Conservation (phyloP, 306 rosid species). For the Quercus gilva region DNA sequence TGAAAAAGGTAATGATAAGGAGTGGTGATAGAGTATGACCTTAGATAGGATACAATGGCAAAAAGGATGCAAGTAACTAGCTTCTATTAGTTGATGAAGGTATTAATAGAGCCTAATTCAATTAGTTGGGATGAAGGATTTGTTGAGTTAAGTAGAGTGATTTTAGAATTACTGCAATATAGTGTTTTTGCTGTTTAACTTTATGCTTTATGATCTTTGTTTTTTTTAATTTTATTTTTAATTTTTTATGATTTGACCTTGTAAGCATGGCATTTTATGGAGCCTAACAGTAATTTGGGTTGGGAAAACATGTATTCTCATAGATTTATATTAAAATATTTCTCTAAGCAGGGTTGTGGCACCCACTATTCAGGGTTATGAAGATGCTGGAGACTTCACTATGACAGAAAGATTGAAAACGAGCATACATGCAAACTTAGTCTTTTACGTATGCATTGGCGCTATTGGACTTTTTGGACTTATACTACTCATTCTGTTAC, state of each 20-base stretch:
- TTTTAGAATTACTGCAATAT: background rate
- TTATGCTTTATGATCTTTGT: background rate
- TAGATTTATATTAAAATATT: slow-evolving; percentile 43
- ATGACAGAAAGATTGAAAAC: slow-evolving; percentile 76
- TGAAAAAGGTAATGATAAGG: no score
- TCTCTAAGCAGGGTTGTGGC: slow-evolving; percentile 90
- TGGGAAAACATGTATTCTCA: slow-evolving; percentile 31
- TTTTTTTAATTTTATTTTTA: background rate
- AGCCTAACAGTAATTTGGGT: background rate
- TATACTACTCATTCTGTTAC: slow-evolving; percentile 55
- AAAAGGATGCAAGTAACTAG: background rate
- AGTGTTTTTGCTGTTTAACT: background rate
- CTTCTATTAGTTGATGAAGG: background rate
- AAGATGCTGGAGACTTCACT: slow-evolving; percentile 97
- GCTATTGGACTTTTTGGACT: slow-evolving; percentile 66
- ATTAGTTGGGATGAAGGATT: background rate
- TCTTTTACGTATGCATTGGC: slow-evolving; percentile 72
- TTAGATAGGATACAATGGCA: background rate
- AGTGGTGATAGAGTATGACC: background rate
- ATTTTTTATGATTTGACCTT: background rate
- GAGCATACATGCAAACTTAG: slow-evolving; percentile 73
- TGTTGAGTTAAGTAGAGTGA: background rate
- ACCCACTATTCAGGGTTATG: slow-evolving; percentile 98
- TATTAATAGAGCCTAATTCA: background rate
- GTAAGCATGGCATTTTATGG: background rate